Percentiles rank a stretch among this genome's conserved stretches.
Evolutionary conservation across 2,329 filamentous ascomycete species (phyloP).

Genomic region (Ascochyta pisi): DNA sequence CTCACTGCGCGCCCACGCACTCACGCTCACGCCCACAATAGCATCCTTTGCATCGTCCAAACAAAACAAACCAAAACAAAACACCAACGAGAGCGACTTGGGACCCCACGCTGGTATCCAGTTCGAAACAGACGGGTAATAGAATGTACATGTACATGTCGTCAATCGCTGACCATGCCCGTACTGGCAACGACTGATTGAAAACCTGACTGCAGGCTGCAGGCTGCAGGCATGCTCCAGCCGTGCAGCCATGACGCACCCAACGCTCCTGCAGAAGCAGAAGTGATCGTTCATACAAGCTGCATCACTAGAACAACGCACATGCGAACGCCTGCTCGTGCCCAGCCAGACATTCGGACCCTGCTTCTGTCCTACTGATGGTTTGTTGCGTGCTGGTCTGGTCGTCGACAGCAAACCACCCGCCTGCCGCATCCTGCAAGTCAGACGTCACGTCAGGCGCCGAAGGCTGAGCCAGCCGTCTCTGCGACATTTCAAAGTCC

Average conservation of each 20-base stretch:
- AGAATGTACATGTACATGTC: neutral
- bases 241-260: slow-evolving; percentile 12
- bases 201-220: slow-evolving; percentile 10
- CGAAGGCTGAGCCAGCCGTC: slow-evolving; percentile 26
- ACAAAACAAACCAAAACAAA: neutral
- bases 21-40: neutral
- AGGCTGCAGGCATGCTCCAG: slow-evolving; percentile 4
- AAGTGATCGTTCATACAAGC: slow-evolving; percentile 11
- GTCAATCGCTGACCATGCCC: slow-evolving; percentile 8
- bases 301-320: slow-evolving; percentile 15
- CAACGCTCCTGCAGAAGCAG: slow-evolving; percentile 12
- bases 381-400: slow-evolving; percentile 11
- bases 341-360: slow-evolving; percentile 21
- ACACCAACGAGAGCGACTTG: too few relatives aligned
- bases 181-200: slow-evolving; percentile 3
- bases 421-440: slow-evolving; percentile 19
- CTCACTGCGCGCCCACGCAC: slow-evolving; percentile 6
- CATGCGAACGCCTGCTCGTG: slow-evolving; percentile 17
- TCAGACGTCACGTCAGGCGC: slow-evolving; percentile 23
- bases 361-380: slow-evolving; percentile 10
- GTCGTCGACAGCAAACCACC: slow-evolving; percentile 11
- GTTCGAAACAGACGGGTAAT: neutral
- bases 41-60: neutral
- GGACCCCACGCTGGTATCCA: neutral
- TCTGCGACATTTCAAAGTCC: slow-evolving; percentile 10